phyloP scores from a whole-genome alignment of 495 filamentous ascomycete species.

The Opeltia flavorubescens region DNA sequence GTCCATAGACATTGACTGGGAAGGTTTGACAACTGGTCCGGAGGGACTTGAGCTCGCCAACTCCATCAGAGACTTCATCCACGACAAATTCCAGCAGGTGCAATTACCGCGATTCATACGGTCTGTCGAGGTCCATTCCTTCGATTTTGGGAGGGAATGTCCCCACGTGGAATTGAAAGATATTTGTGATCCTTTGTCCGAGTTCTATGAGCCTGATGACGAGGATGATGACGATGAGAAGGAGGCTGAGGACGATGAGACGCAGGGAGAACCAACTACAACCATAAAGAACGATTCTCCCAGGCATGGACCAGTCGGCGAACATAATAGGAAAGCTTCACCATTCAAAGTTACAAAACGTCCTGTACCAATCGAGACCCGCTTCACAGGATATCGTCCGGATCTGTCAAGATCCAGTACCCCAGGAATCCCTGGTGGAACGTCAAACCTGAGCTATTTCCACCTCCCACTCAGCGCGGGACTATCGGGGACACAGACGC shows the following conservation, averaged over 20 bases:
- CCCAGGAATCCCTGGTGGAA: conserved; percentile 65
- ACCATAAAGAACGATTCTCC: background rate
- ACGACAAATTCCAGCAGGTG: conserved; percentile 86
- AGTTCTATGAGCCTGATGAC: conserved; percentile 87
- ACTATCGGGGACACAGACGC: conserved; percentile 73
- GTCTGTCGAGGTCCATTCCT: conserved; percentile 84
- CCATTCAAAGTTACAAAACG: background rate
- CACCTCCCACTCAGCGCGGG: conserved; percentile 67
- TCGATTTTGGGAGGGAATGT: conserved; percentile 73
- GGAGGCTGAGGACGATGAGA: conserved; percentile 20
- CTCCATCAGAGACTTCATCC: conserved; percentile 80
- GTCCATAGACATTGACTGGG: conserved; percentile 97
- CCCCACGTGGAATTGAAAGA: conserved; percentile 89
- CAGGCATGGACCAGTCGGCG: background rate
- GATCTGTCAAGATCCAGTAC: conserved; percentile 25
- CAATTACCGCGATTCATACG: conserved; percentile 90
- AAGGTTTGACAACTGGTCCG: conserved; percentile 73
- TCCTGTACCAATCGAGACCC: conserved; percentile 1
- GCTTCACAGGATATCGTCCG: conserved; percentile 18
- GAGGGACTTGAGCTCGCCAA: conserved; percentile 74
- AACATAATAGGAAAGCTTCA: background rate
- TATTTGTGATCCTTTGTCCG: conserved; percentile 84
- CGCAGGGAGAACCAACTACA: conserved; percentile 3
- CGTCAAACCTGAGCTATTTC: conserved; percentile 81
- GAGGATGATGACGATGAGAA: conserved; percentile 35